Evolutionary conservation across 2,329 filamentous ascomycete species (phyloP).

Genomic region (Fusarium clavum): DNA sequence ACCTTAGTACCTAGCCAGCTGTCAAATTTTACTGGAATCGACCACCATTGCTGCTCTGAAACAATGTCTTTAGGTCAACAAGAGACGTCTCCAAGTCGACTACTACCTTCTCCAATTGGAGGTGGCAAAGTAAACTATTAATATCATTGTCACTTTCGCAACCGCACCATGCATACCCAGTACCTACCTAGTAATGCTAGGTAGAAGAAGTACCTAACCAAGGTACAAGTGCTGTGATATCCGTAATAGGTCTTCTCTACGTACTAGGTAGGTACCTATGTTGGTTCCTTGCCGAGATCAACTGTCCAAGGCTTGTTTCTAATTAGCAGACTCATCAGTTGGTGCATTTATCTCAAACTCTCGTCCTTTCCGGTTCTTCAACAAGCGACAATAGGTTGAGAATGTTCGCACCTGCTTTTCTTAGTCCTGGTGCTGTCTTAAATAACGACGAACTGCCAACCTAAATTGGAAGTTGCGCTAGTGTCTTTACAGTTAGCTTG

Average conservation of each 20-base stretch:
- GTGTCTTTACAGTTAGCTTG: constrained; percentile 3
- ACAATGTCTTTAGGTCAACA: neutral
- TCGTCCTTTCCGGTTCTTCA: neutral
- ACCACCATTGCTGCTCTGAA: neutral
- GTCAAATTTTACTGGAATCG: constrained; percentile 3
- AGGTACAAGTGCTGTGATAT: neutral
- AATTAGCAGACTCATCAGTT: neutral
- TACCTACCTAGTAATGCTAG: neutral
- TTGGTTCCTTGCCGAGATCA: neutral
- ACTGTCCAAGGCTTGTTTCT: neutral
- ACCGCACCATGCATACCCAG: neutral
- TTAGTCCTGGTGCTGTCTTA: constrained; percentile 1
- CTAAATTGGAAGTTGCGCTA: constrained; percentile 19
- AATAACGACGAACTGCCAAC: constrained; percentile 23
- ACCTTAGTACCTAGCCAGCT: neutral
- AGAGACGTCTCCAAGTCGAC: neutral
- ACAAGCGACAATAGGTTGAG: neutral
- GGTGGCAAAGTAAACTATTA: neutral
- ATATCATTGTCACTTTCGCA: neutral
- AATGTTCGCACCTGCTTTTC: constrained; percentile 15
- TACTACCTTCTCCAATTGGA: neutral
- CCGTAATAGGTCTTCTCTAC: neutral
- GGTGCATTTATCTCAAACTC: neutral
- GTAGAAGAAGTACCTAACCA: neutral
- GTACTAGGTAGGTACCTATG: neutral